Evolutionary conservation across 2,329 filamentous ascomycete genomes (phyloP), one percentile per base, ranked within the genome.

Genomic region (Fusarium secorum): DNA sequence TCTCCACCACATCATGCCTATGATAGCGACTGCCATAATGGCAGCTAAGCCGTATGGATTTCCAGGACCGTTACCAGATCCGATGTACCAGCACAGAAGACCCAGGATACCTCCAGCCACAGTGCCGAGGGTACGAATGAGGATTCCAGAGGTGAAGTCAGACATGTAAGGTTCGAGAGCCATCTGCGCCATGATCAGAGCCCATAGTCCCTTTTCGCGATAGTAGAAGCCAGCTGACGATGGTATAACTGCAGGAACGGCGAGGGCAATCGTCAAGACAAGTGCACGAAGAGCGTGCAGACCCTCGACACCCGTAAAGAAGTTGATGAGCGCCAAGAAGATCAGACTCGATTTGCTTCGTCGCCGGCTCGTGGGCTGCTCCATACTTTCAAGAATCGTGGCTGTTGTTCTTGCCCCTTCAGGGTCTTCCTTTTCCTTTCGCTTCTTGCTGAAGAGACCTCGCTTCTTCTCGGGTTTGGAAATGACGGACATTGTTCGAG

Each of bases 121-220:
- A 3, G 63, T 66, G 7, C 63, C 63, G 0, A 66, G 54, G 17
- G 63, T 66, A n/a, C 63, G 48, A 36, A 71, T 53, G 10, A 73
- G 39, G 1, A 71, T 66, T 3, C 71, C 70, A 9, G 71, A 69
- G 1, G 68, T 49, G 1, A 73, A 60, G 17, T 73, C 71, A 4
- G 71, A 70, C 44, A 72, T 73, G 17, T 71, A 73, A 1, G 71
- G 71, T 6, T 71, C 60, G 11, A 73, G 58, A 4, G 71, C 54
- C 36, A 73, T 67, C 22, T 73, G 71, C 0, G 70, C 56, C 71
- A 73, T 73, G n/a, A 73, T 73, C 18, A 73, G 45, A 38, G 71
- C 71, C 71, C 71, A 73, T 8, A 73, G 4, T 0, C 71, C 71
- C 36, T 73, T 73, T 18, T 73, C 65, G 7, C 70, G 64, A 28